A percentile compares a stretch with the other conserved stretches of the same genome.
Evolutionary conservation across 1,284 basidiomycete species (phyloP).

Genomic region (Limonomyces culmigenus): DNA sequence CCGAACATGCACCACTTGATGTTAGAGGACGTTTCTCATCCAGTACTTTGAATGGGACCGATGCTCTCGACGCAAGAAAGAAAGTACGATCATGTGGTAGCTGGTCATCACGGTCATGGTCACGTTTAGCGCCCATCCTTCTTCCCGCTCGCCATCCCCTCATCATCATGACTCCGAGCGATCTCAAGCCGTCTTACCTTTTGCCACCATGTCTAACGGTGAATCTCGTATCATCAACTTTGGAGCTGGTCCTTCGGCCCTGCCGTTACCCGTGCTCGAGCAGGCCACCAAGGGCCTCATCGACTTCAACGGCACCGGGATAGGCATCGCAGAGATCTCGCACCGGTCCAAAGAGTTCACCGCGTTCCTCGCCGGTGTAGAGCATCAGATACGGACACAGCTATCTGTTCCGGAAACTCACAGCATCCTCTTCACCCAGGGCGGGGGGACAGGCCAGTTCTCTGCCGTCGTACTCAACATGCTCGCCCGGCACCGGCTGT

Average conservation of each 20-base stretch:
- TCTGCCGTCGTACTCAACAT: slow-evolving; percentile 81
- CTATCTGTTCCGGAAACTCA: slow-evolving; percentile 76
- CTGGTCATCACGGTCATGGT: too few species aligned
- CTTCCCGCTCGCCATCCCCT: too few species aligned
- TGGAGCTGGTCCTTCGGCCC: slow-evolving; percentile 79
- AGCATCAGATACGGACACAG: slow-evolving; percentile 54
- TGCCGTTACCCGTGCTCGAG: slow-evolving; percentile 69
- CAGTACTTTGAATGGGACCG: too few species aligned
- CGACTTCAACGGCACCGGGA: slow-evolving; percentile 79
- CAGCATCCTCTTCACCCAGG: slow-evolving; percentile 80
- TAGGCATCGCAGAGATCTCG: slow-evolving; percentile 87
- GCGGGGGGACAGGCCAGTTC: slow-evolving; percentile 83
- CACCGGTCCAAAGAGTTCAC: slow-evolving; percentile 85
- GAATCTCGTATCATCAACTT: slow-evolving; percentile 73
- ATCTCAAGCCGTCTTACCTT: slow-evolving; percentile 14
- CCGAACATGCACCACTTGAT: too few species aligned
- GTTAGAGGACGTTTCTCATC: too few species aligned
- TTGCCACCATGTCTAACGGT: slow-evolving; percentile 21
- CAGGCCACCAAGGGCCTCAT: slow-evolving; percentile 68
- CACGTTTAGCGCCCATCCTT: too few species aligned
- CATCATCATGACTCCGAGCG: too few species aligned
- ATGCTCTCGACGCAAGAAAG: too few species aligned
- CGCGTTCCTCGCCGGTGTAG: slow-evolving; percentile 49
- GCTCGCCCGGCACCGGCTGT: slow-evolving; percentile 60
- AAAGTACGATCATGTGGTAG: too few species aligned